phyloP scores from a whole-genome alignment of 2,329 filamentous ascomycete species.

The Cordyceps fumosorosea region DNA sequence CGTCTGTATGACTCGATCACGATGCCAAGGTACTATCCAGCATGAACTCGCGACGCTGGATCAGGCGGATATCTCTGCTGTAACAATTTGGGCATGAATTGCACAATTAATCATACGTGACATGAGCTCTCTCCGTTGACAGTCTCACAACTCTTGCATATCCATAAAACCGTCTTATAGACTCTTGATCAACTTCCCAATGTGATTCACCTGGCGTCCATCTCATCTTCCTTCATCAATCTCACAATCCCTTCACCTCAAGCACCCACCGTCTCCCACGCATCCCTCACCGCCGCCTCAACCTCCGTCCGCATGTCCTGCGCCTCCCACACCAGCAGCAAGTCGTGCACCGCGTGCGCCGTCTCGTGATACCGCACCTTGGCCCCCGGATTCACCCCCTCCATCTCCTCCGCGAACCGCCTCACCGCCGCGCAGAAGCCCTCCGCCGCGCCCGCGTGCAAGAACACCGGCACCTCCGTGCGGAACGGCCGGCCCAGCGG shows the following conservation, averaged over 20 bases:
- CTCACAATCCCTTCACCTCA: not conserved
- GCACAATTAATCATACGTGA: no score
- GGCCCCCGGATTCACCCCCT: not conserved
- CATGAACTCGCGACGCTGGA: no score
- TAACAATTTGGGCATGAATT: no score
- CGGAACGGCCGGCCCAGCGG: slow-evolving; percentile 6
- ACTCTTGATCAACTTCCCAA: no score
- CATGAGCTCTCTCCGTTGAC: no score
- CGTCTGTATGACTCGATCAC: no score
- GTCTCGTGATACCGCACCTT: not conserved
- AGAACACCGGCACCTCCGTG: slow-evolving; percentile 8
- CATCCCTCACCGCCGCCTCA: not conserved
- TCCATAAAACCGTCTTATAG: no score
- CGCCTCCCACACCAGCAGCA: not conserved
- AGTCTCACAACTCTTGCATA: no score
- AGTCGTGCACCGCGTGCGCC: slow-evolving; percentile 4
- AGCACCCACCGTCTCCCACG: not conserved
- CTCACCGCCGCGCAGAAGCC: slow-evolving; percentile 3
- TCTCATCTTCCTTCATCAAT: not conserved
- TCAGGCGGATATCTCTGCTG: no score
- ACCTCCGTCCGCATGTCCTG: slow-evolving; percentile 5
- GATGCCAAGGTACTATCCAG: no score
- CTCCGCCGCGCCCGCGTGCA: slow-evolving; percentile 11
- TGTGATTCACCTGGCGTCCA: no score
- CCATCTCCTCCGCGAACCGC: slow-evolving; percentile 3